Base-by-base conservation (phyloP, 2,329 filamentous ascomycete species). In the Furcasterigmium furcatum region DNA sequence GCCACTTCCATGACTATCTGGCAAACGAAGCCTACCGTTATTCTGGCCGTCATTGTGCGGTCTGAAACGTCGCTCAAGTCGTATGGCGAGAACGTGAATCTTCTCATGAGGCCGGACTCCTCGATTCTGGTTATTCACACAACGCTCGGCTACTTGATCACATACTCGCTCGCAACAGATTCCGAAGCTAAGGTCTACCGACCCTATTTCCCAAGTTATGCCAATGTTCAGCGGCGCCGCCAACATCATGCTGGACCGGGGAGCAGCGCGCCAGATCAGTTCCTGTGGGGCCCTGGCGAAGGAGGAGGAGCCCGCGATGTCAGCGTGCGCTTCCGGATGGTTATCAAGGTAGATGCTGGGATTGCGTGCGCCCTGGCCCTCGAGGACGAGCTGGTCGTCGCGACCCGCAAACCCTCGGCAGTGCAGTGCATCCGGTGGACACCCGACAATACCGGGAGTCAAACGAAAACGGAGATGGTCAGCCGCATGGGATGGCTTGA, bases 371-470 rank as follows among this genome's bases (percentile, higher is more conserved):
- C 88, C 10, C 71, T 97, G 45, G 92, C 94, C 3, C 76, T 97
- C 19, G 94, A 97, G 54, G 89, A 96, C 46, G 94, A 97, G 64
- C 73, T 99, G 34, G 77, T 97, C 19, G 91, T 99, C 43, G 89
- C 94, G 5, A 99, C 94, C 1, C 77, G 82, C 46, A 96, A 94
- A 59, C 94, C 94, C 4, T 85, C 91, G 1, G 92, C 94, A n/a
- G 83, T 97, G 14, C 94, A 99, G 65, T 96, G 91, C 67, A 97
- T 99, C 55, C 83, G 88, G 47, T 99, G 94, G 94, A 87, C 86
- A 1, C 88, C 91, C 2, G 91, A 96, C 61, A 85, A 78, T 53
- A 80, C 77, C 27, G 88, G 88, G 18, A 86, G 80, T 50, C 92
- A 97, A 66, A 96, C 91, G 3, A 91, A 83, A 55, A 96, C 94